Percentiles rank a stretch among this genome's conserved stretches.
Conservation (phyloP, 2,329 filamentous ascomycete genomes). For the Aspergillus sp. region DNA sequence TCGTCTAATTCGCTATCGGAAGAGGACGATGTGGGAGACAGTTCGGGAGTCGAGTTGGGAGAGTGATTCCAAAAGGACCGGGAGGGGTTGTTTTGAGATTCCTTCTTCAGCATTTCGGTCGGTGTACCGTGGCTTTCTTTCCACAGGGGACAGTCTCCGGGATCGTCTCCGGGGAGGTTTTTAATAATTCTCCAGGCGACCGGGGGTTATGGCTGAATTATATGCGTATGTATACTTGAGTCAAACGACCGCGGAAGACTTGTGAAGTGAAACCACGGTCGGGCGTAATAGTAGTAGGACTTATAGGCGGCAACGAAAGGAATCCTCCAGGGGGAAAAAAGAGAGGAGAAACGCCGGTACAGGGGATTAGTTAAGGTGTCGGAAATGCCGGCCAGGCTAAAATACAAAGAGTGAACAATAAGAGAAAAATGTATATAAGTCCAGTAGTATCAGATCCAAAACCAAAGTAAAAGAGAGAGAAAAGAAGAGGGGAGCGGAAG, state of each 20-base stretch:
- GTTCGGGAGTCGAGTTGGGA: slow-evolving; percentile 40
- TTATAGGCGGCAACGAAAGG: not conserved
- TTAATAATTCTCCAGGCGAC: not conserved
- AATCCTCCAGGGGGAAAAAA: not conserved
- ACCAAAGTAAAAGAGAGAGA: not conserved
- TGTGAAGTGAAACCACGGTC: not conserved
- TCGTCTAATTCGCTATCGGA: slow-evolving; percentile 40
- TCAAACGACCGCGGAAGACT: too few species aligned
- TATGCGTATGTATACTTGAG: too few species aligned
- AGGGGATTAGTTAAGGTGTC: not conserved
- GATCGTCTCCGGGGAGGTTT: not conserved
- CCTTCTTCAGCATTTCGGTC: slow-evolving; percentile 30
- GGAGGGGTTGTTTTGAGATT: slow-evolving; percentile 28
- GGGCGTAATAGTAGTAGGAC: not conserved
- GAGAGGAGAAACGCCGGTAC: not conserved
- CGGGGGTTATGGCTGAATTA: too few species aligned
- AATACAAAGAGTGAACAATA: too few species aligned
- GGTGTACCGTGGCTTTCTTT: slow-evolving; percentile 7
- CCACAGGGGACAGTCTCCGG: too few species aligned
- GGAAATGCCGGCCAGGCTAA: not conserved
- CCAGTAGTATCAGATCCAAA: not conserved
- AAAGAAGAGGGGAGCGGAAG: not conserved
- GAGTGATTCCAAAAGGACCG: slow-evolving; percentile 32
- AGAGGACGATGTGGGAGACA: slow-evolving; percentile 35
- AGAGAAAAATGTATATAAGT: too few species aligned